A percentile compares a stretch with the other conserved stretches of the same genome.
Conservation (phyloP, 768 basidiomycete species). For the Tricholoma terreum region DNA sequence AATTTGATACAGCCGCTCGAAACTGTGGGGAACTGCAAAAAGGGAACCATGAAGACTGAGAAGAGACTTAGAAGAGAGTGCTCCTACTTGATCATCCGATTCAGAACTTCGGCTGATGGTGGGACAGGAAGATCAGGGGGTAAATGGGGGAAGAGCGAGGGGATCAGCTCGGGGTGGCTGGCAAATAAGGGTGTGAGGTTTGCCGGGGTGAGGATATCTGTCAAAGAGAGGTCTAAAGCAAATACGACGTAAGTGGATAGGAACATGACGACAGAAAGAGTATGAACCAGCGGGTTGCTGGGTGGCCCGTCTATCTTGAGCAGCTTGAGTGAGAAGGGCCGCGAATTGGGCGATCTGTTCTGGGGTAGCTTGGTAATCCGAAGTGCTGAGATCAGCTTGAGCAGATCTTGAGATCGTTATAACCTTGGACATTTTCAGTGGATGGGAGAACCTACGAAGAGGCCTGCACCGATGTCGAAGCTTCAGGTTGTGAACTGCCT, state of each 20-base stretch:
- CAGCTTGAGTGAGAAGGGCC: conserved; percentile 37
- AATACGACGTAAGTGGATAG: neutral
- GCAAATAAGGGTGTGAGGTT: conserved; percentile 72
- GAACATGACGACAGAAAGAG: neutral
- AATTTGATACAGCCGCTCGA: conserved; percentile 69
- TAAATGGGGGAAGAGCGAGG: conserved; percentile 75
- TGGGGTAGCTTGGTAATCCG: conserved; percentile 44
- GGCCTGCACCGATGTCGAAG: conserved; percentile 43
- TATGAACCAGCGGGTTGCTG: conserved; percentile 25
- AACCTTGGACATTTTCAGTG: too few relatives aligned
- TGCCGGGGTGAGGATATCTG: conserved; percentile 72
- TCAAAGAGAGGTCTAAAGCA: conserved; percentile 56
- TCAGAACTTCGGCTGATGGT: conserved; percentile 65
- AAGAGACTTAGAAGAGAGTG: neutral
- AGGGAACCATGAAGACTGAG: conserved; percentile 1
- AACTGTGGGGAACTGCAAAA: conserved; percentile 71
- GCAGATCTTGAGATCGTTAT: conserved; percentile 9
- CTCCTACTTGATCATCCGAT: conserved; percentile 62
- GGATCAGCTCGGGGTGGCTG: conserved; percentile 64
- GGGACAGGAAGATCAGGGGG: conserved; percentile 73
- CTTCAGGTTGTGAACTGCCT: conserved; percentile 35
- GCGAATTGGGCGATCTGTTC: conserved; percentile 67
- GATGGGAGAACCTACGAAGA: conserved; percentile 28
- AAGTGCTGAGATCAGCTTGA: conserved; percentile 13
- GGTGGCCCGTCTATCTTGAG: conserved; percentile 36